Conservation (phyloP, 441 rosid genomes). For the Caryocar brasiliense region DNA sequence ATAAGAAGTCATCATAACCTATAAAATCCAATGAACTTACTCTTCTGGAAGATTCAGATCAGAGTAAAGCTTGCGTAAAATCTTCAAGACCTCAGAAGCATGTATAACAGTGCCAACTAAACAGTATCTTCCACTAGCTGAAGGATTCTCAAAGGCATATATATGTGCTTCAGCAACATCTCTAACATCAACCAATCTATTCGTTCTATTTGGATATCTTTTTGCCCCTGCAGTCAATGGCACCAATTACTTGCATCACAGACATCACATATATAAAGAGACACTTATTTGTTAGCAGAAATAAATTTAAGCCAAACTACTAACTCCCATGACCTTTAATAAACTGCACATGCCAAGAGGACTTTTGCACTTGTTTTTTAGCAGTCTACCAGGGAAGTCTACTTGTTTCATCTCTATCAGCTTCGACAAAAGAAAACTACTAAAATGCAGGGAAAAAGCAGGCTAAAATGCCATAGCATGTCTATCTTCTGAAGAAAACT, state of each 20-base stretch:
- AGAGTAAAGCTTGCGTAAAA: conserved; percentile 15
- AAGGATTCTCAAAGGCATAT: conserved; percentile 19
- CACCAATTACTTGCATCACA: background rate
- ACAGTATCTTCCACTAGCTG: conserved; percentile 29
- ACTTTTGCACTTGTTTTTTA: too few relatives aligned
- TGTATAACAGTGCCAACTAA: conserved; percentile 11
- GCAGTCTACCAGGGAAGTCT: too few relatives aligned
- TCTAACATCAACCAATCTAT: conserved; percentile 13
- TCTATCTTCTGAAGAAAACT: too few relatives aligned
- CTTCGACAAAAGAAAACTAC: too few relatives aligned
- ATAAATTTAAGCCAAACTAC: too few relatives aligned
- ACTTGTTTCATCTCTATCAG: too few relatives aligned
- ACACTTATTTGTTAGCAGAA: too few relatives aligned
- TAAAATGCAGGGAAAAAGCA: too few relatives aligned
- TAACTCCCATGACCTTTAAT: too few relatives aligned
- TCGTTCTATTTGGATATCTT: background rate
- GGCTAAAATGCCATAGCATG: too few relatives aligned
- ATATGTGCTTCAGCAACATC: conserved; percentile 24
- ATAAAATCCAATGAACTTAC: conserved; percentile 3
- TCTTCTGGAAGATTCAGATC: conserved; percentile 9
- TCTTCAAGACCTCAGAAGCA: conserved; percentile 12
- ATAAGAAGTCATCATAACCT: background rate
- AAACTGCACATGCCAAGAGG: too few relatives aligned
- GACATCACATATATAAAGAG: background rate
- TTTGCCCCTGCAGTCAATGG: conserved; percentile 6